Conservation (phyloP, 148 eudicot species). For the Selenicereus undatus region DNA sequence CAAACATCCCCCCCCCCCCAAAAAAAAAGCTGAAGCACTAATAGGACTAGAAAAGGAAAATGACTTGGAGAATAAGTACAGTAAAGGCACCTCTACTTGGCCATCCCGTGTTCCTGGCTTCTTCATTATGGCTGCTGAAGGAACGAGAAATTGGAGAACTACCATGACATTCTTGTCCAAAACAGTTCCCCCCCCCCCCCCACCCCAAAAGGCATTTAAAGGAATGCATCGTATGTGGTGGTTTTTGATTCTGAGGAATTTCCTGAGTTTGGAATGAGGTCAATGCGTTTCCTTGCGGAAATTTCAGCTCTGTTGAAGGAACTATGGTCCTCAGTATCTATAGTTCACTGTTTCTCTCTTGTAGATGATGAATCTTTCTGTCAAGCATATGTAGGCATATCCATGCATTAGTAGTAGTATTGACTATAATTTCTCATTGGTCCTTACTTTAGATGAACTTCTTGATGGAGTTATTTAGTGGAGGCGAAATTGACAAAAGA, state of each 20-base stretch:
- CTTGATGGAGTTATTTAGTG: conserved; percentile 78
- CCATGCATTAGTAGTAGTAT: background rate
- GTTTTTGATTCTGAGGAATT: background rate
- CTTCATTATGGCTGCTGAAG: background rate
- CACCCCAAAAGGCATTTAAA: background rate
- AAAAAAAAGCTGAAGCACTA: too few relatives aligned
- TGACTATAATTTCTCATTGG: conserved; percentile 13
- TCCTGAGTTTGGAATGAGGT: background rate
- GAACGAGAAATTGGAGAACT: background rate
- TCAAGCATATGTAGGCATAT: too few relatives aligned
- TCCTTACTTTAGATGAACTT: conserved; percentile 52
- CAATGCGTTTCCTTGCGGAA: too few relatives aligned
- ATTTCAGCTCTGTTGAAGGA: too few relatives aligned
- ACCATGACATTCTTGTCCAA: background rate
- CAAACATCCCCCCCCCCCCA: too few relatives aligned
- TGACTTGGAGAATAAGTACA: background rate
- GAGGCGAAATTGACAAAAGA: conserved; percentile 67
- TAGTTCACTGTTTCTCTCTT: too few relatives aligned
- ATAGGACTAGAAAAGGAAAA: background rate
- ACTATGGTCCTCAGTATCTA: too few relatives aligned
- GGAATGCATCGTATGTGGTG: background rate
- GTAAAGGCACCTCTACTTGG: background rate
- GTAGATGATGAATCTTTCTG: too few relatives aligned
- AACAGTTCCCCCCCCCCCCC: background rate
- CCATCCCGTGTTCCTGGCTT: background rate